Conservation (phyloP, 2,329 filamentous ascomycete species). For the Sporothrix pallida region DNA sequence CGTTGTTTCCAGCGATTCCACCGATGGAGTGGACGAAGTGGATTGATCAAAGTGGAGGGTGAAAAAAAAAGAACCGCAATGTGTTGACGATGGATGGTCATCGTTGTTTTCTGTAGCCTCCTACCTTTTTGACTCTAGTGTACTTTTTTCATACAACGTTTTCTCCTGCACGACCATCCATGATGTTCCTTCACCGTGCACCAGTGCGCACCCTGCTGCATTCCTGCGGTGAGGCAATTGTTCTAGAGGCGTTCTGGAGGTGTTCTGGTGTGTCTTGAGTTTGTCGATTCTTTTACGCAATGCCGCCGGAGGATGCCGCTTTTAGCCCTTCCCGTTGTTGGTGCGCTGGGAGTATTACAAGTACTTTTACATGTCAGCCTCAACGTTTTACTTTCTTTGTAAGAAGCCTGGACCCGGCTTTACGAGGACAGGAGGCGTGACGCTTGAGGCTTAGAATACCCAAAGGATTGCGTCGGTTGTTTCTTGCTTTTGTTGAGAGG, state of each 20-base stretch:
- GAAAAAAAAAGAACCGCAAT: background rate
- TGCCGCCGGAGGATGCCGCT: background rate
- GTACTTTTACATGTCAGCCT: too few species aligned
- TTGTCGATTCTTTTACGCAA: slow-evolving; percentile 20
- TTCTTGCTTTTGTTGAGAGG: background rate
- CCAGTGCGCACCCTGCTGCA: too few species aligned
- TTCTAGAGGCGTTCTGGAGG: background rate
- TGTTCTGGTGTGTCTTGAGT: background rate
- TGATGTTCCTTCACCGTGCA: background rate
- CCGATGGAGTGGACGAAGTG: background rate
- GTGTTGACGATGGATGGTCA: background rate
- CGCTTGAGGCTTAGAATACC: background rate
- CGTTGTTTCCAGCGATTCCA: background rate
- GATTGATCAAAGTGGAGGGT: background rate
- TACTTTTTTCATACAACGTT: background rate
- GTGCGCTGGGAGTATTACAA: background rate
- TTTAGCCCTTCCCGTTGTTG: background rate
- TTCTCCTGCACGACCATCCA: background rate
- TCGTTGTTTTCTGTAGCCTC: background rate
- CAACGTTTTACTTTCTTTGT: too few species aligned
- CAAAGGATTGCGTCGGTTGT: background rate
- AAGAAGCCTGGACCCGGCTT: background rate
- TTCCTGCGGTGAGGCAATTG: slow-evolving; percentile 7
- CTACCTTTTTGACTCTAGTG: slow-evolving; percentile 25
- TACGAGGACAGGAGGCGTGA: background rate